Percentiles rank a stretch among this genome's conserved stretches.
Evolutionary conservation across 345 rosid species (phyloP).

Genomic region (Orychophragmus violaceus): DNA sequence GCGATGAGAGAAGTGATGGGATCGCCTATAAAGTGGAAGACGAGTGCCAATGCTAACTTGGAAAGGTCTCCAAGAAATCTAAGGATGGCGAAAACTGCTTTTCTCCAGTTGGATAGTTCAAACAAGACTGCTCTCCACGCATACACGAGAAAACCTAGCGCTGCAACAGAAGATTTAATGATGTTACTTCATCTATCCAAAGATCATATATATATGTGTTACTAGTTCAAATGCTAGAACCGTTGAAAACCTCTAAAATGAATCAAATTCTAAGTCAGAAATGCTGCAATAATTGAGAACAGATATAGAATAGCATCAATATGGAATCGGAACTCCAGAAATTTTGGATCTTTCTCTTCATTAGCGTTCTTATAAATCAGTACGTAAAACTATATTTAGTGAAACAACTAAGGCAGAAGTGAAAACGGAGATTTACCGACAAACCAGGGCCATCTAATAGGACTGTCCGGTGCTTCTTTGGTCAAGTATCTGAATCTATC

Average conservation of each 20-base stretch:
- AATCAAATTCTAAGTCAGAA: not conserved
- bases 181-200: not conserved
- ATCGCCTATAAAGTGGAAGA: constrained; percentile 74
- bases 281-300: not conserved
- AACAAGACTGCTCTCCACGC: constrained; percentile 85
- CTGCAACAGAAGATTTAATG: constrained; percentile 35
- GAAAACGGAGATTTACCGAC: constrained; percentile 45
- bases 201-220: not conserved
- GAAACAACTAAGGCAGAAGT: not conserved
- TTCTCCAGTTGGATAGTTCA: constrained; percentile 72
- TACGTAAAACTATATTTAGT: not conserved
- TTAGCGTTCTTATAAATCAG: not conserved
- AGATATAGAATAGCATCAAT: not conserved
- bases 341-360: not conserved
- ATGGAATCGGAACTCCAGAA: not conserved
- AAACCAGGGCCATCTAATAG: constrained; percentile 76
- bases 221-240: not conserved
- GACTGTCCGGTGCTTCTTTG: constrained; percentile 68
- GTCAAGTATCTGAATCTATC: constrained; percentile 80
- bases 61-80: constrained; percentile 53
- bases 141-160: constrained; percentile 63
- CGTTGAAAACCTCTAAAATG: not conserved
- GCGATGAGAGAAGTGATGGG: constrained; percentile 55
- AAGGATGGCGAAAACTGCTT: constrained; percentile 34
- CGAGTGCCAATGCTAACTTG: constrained; percentile 55